Conservation (phyloP, 345 rosid genomes). For the Triadica sebifera region DNA sequence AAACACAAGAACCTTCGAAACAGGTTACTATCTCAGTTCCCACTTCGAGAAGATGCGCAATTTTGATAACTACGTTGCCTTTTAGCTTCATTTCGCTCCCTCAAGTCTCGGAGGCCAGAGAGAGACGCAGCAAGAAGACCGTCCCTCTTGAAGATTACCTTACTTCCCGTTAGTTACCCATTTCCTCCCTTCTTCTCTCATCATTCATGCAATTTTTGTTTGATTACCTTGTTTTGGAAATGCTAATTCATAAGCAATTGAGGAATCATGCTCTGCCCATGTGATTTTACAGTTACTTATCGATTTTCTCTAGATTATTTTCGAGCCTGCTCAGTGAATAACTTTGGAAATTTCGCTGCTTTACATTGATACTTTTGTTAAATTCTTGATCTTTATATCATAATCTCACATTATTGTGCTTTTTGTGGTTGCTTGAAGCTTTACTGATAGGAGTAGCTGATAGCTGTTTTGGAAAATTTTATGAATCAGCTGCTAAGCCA, state of each 20-base stretch:
- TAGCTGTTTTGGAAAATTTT: no score
- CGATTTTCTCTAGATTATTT: no score
- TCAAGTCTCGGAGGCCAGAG: slow-evolving; percentile 60
- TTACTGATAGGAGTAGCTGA: background rate
- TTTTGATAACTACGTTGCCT: slow-evolving; percentile 50
- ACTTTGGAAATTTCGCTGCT: background rate
- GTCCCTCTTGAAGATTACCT: slow-evolving; percentile 69
- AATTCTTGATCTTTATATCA: background rate
- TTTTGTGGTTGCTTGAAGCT: background rate
- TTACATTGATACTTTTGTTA: background rate
- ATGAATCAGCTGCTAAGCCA: no score
- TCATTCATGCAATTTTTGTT: background rate
- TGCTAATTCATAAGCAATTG: no score
- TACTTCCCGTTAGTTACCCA: slow-evolving; percentile 48
- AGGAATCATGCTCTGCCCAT: no score
- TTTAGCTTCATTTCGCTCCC: slow-evolving; percentile 43
- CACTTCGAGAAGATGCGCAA: slow-evolving; percentile 56
- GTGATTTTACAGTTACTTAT: no score
- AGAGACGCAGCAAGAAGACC: slow-evolving; percentile 69
- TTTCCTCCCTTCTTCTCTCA: slow-evolving; percentile 6
- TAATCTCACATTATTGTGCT: background rate
- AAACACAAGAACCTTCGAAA: slow-evolving; percentile 22
- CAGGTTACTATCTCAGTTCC: slow-evolving; percentile 38
- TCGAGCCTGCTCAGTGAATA: no score
- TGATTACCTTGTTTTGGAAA: background rate